Conservation (phyloP, 345 rosid species). For the Salix arbutifolia region DNA sequence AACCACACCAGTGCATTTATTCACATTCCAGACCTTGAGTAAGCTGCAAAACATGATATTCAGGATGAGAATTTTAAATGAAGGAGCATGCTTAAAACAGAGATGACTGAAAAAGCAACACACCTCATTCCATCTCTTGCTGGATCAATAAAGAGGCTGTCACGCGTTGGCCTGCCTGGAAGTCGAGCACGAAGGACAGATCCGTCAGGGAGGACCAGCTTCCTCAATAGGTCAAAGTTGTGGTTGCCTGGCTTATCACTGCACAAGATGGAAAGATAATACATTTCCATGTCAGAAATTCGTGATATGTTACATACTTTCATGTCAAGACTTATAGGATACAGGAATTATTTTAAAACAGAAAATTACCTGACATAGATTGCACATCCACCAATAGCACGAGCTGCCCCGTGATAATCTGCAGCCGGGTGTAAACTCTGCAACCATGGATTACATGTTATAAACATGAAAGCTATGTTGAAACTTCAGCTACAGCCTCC, state of each 20-base stretch:
- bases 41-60: conserved; percentile 40
- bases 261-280: not conserved
- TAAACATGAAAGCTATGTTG: not conserved
- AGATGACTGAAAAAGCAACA: not conserved
- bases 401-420: conserved; percentile 93
- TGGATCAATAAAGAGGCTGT: conserved; percentile 82
- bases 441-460: conserved; percentile 13
- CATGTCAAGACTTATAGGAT: not conserved
- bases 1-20: conserved; percentile 73
- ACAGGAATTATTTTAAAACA: not conserved
- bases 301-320: not conserved
- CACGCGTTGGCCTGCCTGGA: conserved; percentile 92
- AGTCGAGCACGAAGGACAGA: conserved; percentile 79
- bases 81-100: not conserved
- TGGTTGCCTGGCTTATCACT: conserved; percentile 98
- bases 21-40: conserved; percentile 91
- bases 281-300: not conserved
- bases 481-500: not conserved
- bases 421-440: conserved; percentile 97
- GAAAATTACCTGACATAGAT: conserved; percentile 80
- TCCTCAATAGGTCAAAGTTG: conserved; percentile 71
- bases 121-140: conserved; percentile 83
- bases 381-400: conserved; percentile 93
- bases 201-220: conserved; percentile 93
- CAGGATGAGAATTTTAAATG: not conserved